These are phyloP conservation scores for Pichia sp. DNA, from an alignment of 1,139 yeast genomes.

Conservation along the genomic window DNA sequence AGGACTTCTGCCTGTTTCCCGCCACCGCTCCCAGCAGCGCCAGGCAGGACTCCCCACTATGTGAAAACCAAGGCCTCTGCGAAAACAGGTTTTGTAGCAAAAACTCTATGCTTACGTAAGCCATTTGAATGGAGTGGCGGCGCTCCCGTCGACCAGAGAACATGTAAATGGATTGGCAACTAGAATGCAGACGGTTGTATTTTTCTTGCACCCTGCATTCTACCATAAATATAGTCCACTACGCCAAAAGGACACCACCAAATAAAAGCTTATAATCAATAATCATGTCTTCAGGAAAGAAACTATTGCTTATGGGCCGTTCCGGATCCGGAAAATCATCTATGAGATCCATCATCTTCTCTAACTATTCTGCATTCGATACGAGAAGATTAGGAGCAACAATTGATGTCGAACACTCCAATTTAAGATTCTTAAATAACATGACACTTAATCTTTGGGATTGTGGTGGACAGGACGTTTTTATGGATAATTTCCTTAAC, in stretches of 20 bases:
- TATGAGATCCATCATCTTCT: conserved; percentile 93
- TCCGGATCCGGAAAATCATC: conserved; percentile 98
- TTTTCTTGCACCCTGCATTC: no score
- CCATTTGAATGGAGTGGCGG: no score
- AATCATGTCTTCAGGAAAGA: conserved; percentile 39
- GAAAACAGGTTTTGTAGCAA: no score
- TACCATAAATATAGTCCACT: no score
- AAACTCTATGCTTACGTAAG: no score
- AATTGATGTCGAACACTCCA: conserved; percentile 96
- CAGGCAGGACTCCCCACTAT: no score
- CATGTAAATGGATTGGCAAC: no score
- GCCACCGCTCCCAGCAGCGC: no score
- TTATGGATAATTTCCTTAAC: conserved; percentile 80
- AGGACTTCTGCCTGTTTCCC: no score
- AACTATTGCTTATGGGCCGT: conserved; percentile 71
- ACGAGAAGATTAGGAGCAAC: conserved; percentile 96
- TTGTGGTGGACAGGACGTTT: conserved; percentile 97
- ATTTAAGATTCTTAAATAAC: conserved; percentile 86
- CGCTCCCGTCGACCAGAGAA: no score
- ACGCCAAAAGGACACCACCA: not conserved
- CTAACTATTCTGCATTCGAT: conserved; percentile 95
- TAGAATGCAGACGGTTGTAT: no score
- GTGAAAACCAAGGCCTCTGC: no score
- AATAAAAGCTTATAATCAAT: not conserved
- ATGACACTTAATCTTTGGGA: conserved; percentile 98